Conservation (phyloP, 176 grass and related monocot species). For the Dactylis glomerata region DNA sequence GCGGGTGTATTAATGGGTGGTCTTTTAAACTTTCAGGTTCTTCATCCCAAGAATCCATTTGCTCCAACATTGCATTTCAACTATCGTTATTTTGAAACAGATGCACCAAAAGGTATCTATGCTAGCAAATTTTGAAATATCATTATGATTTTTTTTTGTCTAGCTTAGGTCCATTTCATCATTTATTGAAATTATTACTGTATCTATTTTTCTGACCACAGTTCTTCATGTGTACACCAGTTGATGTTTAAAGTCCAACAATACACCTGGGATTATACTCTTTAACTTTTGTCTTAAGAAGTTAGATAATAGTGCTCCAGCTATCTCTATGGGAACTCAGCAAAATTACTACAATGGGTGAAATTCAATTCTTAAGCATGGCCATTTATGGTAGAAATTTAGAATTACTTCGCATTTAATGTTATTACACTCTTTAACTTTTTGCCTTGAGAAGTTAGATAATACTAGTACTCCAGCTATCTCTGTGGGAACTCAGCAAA, state of each 20-base stretch:
- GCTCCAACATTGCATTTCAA: slow-evolving; percentile 98
- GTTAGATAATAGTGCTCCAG: background rate
- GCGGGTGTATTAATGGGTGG: background rate
- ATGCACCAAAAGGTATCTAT: slow-evolving; percentile 84
- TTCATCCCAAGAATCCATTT: slow-evolving; percentile 99
- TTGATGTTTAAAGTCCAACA: background rate
- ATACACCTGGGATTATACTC: background rate
- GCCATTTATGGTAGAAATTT: background rate
- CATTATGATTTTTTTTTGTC: background rate
- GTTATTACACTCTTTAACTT: background rate
- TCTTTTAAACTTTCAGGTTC: slow-evolving; percentile 56
- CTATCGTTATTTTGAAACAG: slow-evolving; percentile 98
- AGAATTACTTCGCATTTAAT: background rate
- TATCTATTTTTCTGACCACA: background rate
- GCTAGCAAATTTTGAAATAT: background rate
- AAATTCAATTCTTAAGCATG: background rate
- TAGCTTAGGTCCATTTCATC: background rate
- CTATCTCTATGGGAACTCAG: background rate
- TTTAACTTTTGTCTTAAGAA: background rate
- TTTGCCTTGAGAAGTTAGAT: background rate
- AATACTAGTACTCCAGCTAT: background rate
- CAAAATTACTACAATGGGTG: background rate
- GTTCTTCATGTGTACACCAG: background rate
- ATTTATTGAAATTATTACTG: background rate
- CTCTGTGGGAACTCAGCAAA: background rate